A percentile compares a stretch with the other conserved stretches of the same genome.
Conservation (phyloP, 208 protist species). For the Trypanosoma boissoni region DNA sequence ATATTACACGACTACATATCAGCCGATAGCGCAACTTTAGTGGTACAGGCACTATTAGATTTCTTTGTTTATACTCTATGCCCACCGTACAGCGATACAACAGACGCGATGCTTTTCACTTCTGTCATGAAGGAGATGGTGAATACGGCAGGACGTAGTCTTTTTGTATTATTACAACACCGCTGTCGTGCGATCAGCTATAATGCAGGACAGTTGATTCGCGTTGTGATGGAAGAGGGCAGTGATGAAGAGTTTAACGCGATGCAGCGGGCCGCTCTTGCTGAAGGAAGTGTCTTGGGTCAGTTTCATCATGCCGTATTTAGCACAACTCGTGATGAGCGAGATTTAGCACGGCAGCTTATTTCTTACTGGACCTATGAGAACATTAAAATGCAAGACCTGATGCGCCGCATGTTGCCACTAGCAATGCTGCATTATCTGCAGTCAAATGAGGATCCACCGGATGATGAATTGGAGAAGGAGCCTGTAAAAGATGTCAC, state of each 20-base stretch:
- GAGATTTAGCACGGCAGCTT: constrained; percentile 82
- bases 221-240: constrained; percentile 90
- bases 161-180: constrained; percentile 79
- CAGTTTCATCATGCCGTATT: constrained; percentile 87
- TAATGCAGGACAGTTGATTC: constrained; percentile 87
- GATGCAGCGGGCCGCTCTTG: constrained; percentile 83
- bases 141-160: constrained; percentile 52
- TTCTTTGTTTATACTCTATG: constrained; percentile 92
- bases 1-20: constrained; percentile 68
- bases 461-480: constrained; percentile 52
- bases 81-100: constrained; percentile 88
- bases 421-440: constrained; percentile 80
- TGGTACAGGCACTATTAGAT: constrained; percentile 77
- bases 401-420: constrained; percentile 89
- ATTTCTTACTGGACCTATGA: constrained; percentile 86
- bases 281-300: constrained; percentile 83
- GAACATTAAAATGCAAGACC: constrained; percentile 69
- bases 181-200: constrained; percentile 79
- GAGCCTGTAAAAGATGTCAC: constrained; percentile 43
- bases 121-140: constrained; percentile 64
- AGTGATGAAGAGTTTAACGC: constrained; percentile 67
- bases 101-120: constrained; percentile 66
- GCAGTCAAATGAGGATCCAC: constrained; percentile 65
- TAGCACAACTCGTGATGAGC: constrained; percentile 47
- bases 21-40: constrained; percentile 72